Conservation (phyloP, 2,329 filamentous ascomycete species). For the Alternaria longipes region DNA sequence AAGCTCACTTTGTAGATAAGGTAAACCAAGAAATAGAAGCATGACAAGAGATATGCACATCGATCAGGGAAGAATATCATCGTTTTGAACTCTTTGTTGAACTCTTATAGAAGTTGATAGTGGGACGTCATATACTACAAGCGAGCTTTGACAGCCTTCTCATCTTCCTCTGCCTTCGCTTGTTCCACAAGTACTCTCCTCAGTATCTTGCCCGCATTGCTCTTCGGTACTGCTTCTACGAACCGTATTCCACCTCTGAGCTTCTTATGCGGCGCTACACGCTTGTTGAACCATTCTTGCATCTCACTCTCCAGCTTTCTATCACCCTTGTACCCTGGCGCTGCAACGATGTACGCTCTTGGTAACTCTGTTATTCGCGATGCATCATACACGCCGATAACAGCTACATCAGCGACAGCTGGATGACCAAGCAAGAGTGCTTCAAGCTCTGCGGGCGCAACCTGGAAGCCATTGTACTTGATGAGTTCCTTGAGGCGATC, state of each 20-base stretch:
- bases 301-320: neutral
- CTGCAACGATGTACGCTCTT: neutral
- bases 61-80: neutral
- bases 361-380: neutral
- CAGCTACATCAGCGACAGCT: slow-evolving; percentile 69
- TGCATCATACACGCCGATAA: slow-evolving; percentile 41
- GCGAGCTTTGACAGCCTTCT: neutral
- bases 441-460: slow-evolving; percentile 68
- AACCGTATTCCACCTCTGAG: neutral
- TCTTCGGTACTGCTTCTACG: neutral
- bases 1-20: too few species aligned
- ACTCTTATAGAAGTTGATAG: accelerated
- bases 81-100: neutral
- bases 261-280: neutral
- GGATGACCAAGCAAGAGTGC: slow-evolving; percentile 63
- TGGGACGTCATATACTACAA: neutral
- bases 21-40: accelerated
- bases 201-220: neutral
- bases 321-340: neutral
- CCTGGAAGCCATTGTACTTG: slow-evolving; percentile 68
- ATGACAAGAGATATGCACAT: neutral
- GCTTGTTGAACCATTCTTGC: neutral
- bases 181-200: neutral
- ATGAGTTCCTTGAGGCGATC: slow-evolving; percentile 60
- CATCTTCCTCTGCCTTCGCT: neutral